phyloP scores from a whole-genome alignment of 768 basidiomycete species.

The Boletus sp. region DNA sequence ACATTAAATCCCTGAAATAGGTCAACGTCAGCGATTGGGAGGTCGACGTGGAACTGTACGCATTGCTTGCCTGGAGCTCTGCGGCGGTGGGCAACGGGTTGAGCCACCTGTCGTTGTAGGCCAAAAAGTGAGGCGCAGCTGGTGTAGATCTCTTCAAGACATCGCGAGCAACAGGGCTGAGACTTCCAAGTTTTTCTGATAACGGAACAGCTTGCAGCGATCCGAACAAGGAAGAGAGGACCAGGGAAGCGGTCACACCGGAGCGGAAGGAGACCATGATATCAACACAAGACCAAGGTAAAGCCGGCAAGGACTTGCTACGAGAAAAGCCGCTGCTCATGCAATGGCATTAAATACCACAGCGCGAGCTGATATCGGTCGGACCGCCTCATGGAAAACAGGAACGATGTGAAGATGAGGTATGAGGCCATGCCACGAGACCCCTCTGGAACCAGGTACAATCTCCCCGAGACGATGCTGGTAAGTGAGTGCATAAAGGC shows the following conservation, averaged over 20 bases:
- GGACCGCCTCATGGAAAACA: constrained; percentile 3
- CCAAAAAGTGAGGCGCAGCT: constrained; percentile 11
- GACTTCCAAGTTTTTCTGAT: constrained; percentile 18
- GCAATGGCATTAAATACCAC: constrained; percentile 17
- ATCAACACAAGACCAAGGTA: neutral
- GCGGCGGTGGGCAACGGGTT: constrained; percentile 44
- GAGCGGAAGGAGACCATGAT: constrained; percentile 16
- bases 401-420: constrained; percentile 2
- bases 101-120: constrained; percentile 14
- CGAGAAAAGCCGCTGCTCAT: neutral
- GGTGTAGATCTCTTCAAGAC: constrained; percentile 26
- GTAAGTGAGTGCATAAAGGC: neutral
- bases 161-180: constrained; percentile 21
- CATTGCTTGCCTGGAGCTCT: constrained; percentile 37
- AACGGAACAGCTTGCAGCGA: constrained; percentile 14
- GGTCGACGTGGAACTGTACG: neutral
- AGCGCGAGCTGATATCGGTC: neutral
- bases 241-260: neutral
- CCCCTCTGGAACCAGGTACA: neutral
- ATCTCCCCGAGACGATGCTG: neutral
- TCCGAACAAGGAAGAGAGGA: constrained; percentile 10
- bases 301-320: neutral
- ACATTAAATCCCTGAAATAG: constrained; percentile 9
- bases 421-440: neutral
- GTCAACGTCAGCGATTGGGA: neutral